A percentile compares a stretch with the other conserved stretches of the same genome.
Conservation (phyloP, 331 rosid species). For the Pyracantha coccinea region DNA sequence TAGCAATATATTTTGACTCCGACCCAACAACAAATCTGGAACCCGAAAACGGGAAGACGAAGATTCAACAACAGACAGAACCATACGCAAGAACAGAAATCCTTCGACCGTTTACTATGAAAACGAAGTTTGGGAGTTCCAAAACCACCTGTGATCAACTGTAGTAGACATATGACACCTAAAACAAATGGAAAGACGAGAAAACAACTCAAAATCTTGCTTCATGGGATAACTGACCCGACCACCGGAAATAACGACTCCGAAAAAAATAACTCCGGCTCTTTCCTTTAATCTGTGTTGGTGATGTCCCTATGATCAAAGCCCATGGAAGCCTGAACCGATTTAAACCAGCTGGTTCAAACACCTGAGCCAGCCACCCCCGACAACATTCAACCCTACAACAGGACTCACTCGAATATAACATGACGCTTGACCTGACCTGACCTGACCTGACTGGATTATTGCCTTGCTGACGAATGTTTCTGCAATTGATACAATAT, state of each 20-base stretch:
- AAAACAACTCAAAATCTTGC: constrained; percentile 18
- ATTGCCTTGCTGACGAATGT: neutral
- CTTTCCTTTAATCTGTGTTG: constrained; percentile 21
- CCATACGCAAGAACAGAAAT: constrained; percentile 6
- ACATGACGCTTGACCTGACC: constrained; percentile 10
- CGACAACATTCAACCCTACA: constrained; percentile 1
- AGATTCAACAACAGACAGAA: neutral
- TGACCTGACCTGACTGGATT: constrained; percentile 2
- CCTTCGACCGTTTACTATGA: neutral
- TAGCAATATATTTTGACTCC: neutral
- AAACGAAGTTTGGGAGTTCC: constrained; percentile 29
- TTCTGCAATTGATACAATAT: neutral
- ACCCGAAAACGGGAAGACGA: neutral
- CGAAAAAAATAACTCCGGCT: constrained; percentile 11
- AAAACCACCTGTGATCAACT: constrained; percentile 22
- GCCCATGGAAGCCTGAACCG: constrained; percentile 14
- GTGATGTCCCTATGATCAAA: constrained; percentile 22
- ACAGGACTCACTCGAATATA: neutral
- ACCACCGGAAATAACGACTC: constrained; percentile 16
- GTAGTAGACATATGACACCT: constrained; percentile 11
- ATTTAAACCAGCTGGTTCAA: constrained; percentile 31
- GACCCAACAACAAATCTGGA: constrained; percentile 18
- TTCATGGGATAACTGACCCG: constrained; percentile 13
- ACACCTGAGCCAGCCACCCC: constrained; percentile 18
- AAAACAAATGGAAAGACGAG: neutral